Evolutionary conservation across 768 basidiomycete species (phyloP).

Genomic region (Trametes elegans): DNA sequence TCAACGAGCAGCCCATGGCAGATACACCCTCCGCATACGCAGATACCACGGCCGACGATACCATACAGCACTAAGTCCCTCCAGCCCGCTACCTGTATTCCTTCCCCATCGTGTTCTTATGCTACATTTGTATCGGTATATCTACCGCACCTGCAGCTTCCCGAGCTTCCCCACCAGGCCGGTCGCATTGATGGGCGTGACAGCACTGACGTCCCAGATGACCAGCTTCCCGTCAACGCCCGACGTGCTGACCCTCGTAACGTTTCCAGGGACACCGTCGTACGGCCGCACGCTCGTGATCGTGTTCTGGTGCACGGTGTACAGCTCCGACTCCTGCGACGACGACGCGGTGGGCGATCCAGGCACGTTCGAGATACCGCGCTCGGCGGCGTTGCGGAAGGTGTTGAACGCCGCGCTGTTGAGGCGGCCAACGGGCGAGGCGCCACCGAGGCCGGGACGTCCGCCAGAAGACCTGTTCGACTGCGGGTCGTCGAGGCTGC

Average conservation of each 20-base stretch:
- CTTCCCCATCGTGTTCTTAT: background rate
- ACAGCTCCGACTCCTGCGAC: conserved; percentile 66
- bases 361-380: conserved; percentile 45
- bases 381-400: conserved; percentile 88
- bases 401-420: conserved; percentile 93
- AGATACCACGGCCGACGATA: conserved; percentile 25
- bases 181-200: conserved; percentile 39
- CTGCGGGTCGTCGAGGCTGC: conserved; percentile 83
- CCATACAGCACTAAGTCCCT: conserved; percentile 19
- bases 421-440: conserved; percentile 55
- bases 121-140: conserved; percentile 21
- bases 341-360: conserved; percentile 35
- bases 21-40: conserved; percentile 22
- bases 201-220: conserved; percentile 78
- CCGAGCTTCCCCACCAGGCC: conserved; percentile 27
- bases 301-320: conserved; percentile 96
- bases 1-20: conserved; percentile 67
- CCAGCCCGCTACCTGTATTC: background rate
- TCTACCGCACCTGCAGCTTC: conserved; percentile 29
- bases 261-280: conserved; percentile 52
- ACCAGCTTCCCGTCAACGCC: conserved; percentile 94
- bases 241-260: conserved; percentile 81
- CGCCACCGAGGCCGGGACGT: conserved; percentile 46
- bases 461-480: conserved; percentile 43
- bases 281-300: conserved; percentile 90